Conservation (phyloP, 2,329 filamentous ascomycete species). For the Neoascochyta sp. region DNA sequence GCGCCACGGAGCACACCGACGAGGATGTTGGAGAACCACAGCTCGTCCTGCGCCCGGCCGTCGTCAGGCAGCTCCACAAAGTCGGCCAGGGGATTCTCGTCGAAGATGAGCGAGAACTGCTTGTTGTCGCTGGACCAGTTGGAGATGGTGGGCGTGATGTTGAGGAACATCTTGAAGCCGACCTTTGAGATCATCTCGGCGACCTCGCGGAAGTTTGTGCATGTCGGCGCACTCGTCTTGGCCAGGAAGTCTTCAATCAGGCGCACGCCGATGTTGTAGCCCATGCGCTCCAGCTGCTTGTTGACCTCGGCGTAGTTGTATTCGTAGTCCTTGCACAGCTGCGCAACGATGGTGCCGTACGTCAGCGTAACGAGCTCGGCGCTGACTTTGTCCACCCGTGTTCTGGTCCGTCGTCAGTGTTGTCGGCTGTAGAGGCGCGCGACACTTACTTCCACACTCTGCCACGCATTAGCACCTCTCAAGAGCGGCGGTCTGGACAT, state of each 20-base stretch:
- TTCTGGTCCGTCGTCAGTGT: slow-evolving; percentile 54
- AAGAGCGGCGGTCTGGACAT: slow-evolving; percentile 12
- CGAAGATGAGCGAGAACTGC: slow-evolving; percentile 92
- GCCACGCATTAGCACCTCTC: slow-evolving; percentile 35
- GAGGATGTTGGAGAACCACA: slow-evolving; percentile 98
- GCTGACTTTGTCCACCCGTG: slow-evolving; percentile 95
- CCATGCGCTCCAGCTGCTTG: slow-evolving; percentile 97
- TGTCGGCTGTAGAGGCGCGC: background rate
- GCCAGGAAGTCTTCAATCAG: slow-evolving; percentile 97
- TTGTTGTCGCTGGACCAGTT: slow-evolving; percentile 97
- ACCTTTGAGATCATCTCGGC: slow-evolving; percentile 96
- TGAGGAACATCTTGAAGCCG: slow-evolving; percentile 98
- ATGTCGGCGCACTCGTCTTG: slow-evolving; percentile 86
- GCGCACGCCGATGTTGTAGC: slow-evolving; percentile 94
- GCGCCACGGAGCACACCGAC: slow-evolving; percentile 89
- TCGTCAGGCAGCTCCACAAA: slow-evolving; percentile 98
- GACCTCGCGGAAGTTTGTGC: slow-evolving; percentile 89
- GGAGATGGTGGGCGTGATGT: slow-evolving; percentile 86
- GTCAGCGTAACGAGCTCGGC: slow-evolving; percentile 95
- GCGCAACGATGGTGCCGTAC: slow-evolving; percentile 94
- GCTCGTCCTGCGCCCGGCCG: slow-evolving; percentile 87
- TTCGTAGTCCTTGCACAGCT: slow-evolving; percentile 95
- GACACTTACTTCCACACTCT: slow-evolving; percentile 88
- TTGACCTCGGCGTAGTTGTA: slow-evolving; percentile 94
- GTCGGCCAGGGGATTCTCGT: slow-evolving; percentile 94